Base-by-base conservation (phyloP, 2,329 filamentous ascomycete species). In the Paradendryphiella salina region DNA sequence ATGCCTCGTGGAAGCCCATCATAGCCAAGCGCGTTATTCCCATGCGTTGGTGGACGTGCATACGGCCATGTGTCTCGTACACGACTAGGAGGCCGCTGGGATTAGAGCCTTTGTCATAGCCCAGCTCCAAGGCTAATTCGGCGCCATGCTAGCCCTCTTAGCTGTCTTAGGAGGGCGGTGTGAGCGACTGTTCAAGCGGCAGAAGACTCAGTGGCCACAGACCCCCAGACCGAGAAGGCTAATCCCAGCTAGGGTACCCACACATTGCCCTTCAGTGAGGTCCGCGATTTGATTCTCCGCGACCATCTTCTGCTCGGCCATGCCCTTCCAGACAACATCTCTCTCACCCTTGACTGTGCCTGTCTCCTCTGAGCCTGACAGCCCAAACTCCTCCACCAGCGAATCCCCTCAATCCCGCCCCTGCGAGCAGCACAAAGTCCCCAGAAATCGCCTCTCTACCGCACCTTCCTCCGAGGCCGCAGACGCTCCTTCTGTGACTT, bases 241-340 rank as follows among this genome's bases (percentile, higher is more conserved):
- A 56, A 68, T 67, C 66, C 66, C 64, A 65, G 67, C 67, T 64
- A 67, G 62, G 59, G 65, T 70, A 65, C 64, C 67, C 67, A 67
- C 69, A 63, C 62, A 60, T 64, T 52, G 60, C 66, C 61, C 63
- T 61, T 66, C 61, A 54, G 57, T 61, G 61, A 61, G 56, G 61
- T 62, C 59, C 61, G 61, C 56, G 59, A 64, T 60, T 46, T 43
- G 44, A 47, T 59, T 67, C 65, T 67, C 65, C 63, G 64, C 61
- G 56, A 66, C 57, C 52, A 64, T 68, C 65, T 66, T 64, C 59
- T 53, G 54, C 32, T 61, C 59, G 63, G 61, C 23, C 63, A 71
- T 71, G 70, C 66, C 67, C 60, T 66, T 60, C 47, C 47, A 51
- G 54, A 66, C 65, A 45, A 66, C 65, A 43, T 60, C 68, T 50